Percentiles rank a stretch among this genome's conserved stretches.
Conservation (phyloP, 108 stramenopile genomes). For the Cyclotella choctawhatcheeana region DNA sequence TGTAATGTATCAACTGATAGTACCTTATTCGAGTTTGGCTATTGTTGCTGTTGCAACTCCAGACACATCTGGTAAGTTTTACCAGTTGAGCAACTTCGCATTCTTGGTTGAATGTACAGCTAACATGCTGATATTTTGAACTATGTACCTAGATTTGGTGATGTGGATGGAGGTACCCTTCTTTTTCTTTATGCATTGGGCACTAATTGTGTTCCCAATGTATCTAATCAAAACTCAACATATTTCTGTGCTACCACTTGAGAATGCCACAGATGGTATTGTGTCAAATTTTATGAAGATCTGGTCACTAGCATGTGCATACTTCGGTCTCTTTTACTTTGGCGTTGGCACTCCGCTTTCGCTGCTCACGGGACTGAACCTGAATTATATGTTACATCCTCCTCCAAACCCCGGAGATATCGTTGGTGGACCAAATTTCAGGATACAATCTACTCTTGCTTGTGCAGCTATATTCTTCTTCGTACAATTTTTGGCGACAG, state of each 20-base stretch:
- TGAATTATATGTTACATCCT: slow-evolving; percentile 57
- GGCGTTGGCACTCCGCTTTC: slow-evolving; percentile 42
- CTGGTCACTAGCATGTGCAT: slow-evolving; percentile 47
- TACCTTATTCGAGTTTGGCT: slow-evolving; percentile 47
- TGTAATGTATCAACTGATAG: slow-evolving; percentile 41
- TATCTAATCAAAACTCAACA: slow-evolving; percentile 32
- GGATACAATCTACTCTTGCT: slow-evolving; percentile 35
- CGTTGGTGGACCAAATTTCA: slow-evolving; percentile 46
- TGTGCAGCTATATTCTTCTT: slow-evolving; percentile 51
- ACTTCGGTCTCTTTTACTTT: slow-evolving; percentile 54
- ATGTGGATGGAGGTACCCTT: slow-evolving; percentile 54
- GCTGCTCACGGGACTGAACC: slow-evolving; percentile 35
- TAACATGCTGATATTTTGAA: not conserved
- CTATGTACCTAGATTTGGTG: slow-evolving; percentile 30
- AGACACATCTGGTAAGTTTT: slow-evolving; percentile 33
- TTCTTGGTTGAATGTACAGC: not conserved
- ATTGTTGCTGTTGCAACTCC: slow-evolving; percentile 54
- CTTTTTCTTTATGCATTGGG: slow-evolving; percentile 55
- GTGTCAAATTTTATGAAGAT: slow-evolving; percentile 44
- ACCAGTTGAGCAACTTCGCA: no score
- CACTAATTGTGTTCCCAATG: slow-evolving; percentile 41
- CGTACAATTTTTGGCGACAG: slow-evolving; percentile 26
- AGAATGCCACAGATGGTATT: slow-evolving; percentile 14
- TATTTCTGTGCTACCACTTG: slow-evolving; percentile 40
- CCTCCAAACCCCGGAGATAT: slow-evolving; percentile 51